Conservation (phyloP, 495 filamentous ascomycete genomes). For the Penicillium malachiteum region DNA sequence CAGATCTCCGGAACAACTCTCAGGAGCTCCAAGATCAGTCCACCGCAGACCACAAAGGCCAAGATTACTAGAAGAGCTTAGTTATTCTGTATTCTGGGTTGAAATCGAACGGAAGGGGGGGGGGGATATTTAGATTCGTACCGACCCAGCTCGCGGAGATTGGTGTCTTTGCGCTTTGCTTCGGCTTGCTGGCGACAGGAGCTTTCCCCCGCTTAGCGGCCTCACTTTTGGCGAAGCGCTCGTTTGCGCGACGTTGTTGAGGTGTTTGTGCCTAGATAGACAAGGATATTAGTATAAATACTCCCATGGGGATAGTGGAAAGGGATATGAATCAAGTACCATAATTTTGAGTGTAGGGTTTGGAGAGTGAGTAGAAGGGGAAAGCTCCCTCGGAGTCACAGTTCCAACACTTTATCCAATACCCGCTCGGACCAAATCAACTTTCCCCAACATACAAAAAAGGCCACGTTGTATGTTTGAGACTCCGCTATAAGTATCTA, state of each 20-base stretch:
- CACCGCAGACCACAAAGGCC: conserved; percentile 24
- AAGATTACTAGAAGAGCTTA: conserved; percentile 14
- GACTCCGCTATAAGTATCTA: background rate
- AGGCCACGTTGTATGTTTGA: conserved; percentile 4
- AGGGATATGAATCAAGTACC: background rate
- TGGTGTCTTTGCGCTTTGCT: conserved; percentile 67
- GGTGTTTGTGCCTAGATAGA: conserved; percentile 83
- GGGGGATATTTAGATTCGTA: conserved; percentile 43
- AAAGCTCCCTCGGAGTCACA: background rate
- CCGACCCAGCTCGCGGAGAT: conserved; percentile 81
- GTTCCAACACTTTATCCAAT: background rate
- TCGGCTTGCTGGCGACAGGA: conserved; percentile 64
- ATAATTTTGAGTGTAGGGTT: background rate
- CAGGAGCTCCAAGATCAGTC: conserved; percentile 39
- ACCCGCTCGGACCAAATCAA: background rate
- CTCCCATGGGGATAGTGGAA: background rate
- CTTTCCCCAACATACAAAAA: background rate
- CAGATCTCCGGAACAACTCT: conserved; percentile 64
- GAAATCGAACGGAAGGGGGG: no score
- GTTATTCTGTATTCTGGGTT: no score
- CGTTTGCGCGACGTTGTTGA: conserved; percentile 85
- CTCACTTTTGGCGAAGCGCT: conserved; percentile 76
- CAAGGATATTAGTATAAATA: background rate
- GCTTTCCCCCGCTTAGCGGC: conserved; percentile 82
- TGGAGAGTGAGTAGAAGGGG: background rate